These are phyloP conservation scores for Blastobotrys elegans DNA, from an alignment of 1,139 yeast genomes.

Conservation along the genomic window DNA sequence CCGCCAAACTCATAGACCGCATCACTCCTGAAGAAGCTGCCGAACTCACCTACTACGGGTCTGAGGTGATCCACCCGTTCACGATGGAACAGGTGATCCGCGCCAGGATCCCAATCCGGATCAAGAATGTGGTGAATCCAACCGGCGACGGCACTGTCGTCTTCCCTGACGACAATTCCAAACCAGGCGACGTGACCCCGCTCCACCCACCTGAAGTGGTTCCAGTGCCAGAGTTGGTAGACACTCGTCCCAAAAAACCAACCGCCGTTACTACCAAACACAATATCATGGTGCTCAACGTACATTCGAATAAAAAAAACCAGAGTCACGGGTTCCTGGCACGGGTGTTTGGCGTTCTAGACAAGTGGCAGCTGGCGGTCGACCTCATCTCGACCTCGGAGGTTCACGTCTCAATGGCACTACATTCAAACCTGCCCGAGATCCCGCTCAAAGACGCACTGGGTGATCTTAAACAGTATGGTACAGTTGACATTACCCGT, in stretches of 20 bases:
- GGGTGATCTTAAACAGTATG: conserved; percentile 70
- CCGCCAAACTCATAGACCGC: conserved; percentile 75
- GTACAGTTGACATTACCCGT: conserved; percentile 82
- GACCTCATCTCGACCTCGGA: conserved; percentile 96
- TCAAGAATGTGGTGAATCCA: conserved; percentile 93
- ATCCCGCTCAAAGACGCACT: conserved; percentile 62
- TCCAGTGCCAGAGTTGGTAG: not conserved
- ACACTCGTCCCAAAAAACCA: conserved; percentile 59
- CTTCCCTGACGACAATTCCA: conserved; percentile 86
- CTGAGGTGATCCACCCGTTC: conserved; percentile 97
- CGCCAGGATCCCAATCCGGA: conserved; percentile 93
- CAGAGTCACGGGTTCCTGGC: conserved; percentile 94
- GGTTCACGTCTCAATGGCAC: conserved; percentile 97
- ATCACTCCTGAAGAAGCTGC: conserved; percentile 99
- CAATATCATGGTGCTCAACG: conserved; percentile 84
- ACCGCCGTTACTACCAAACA: conserved; percentile 96
- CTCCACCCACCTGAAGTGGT: conserved; percentile 81
- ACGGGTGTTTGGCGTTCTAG: conserved; percentile 79
- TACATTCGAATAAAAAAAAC: conserved; percentile 90
- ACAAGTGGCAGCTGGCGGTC: conserved; percentile 79
- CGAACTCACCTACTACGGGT: conserved; percentile 93
- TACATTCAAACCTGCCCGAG: conserved; percentile 65
- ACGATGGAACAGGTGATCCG: conserved; percentile 98
- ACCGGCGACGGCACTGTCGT: conserved; percentile 85
- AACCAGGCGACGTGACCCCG: conserved; percentile 83